phyloP scores from a whole-genome alignment of 768 basidiomycete genomes.

The Russula griseocarnosa region DNA sequence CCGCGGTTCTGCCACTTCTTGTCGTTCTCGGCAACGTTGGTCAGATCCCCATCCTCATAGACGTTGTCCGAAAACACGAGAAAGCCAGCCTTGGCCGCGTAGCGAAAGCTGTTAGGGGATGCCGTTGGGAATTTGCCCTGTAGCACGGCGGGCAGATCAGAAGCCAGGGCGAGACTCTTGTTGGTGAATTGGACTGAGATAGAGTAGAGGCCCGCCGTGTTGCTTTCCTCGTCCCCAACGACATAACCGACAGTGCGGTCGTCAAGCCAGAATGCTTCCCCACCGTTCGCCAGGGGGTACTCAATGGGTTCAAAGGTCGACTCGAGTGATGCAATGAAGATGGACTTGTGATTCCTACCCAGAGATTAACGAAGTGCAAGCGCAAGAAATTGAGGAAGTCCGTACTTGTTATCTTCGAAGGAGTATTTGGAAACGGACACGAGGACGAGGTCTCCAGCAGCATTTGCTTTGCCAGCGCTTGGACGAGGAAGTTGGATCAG shows the following conservation, averaged over 20 bases:
- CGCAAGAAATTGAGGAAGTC: background rate
- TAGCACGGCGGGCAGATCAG: constrained; percentile 41
- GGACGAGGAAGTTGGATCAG: constrained; percentile 68
- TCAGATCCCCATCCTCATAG: constrained; percentile 69
- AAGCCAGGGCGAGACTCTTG: constrained; percentile 34
- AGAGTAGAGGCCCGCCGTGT: constrained; percentile 55
- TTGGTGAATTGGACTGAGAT: constrained; percentile 49
- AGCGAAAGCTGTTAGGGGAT: constrained; percentile 67
- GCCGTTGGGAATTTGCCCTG: constrained; percentile 68
- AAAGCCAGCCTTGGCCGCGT: constrained; percentile 47
- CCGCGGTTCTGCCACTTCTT: constrained; percentile 69
- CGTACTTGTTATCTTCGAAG: constrained; percentile 65
- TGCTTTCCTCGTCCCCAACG: constrained; percentile 49
- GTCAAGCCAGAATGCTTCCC: constrained; percentile 78
- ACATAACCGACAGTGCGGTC: constrained; percentile 66
- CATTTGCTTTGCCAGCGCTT: constrained; percentile 61
- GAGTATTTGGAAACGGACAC: constrained; percentile 66
- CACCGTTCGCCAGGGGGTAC: constrained; percentile 61
- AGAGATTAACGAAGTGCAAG: background rate
- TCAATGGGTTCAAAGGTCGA: constrained; percentile 47
- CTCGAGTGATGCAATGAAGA: constrained; percentile 59
- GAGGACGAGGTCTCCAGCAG: constrained; percentile 62
- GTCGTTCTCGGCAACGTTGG: constrained; percentile 64
- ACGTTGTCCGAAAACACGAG: constrained; percentile 87
- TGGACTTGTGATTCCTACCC: constrained; percentile 63